Base-by-base conservation (phyloP, 2,329 filamentous ascomycete species). In the Beauveria varroae region DNA sequence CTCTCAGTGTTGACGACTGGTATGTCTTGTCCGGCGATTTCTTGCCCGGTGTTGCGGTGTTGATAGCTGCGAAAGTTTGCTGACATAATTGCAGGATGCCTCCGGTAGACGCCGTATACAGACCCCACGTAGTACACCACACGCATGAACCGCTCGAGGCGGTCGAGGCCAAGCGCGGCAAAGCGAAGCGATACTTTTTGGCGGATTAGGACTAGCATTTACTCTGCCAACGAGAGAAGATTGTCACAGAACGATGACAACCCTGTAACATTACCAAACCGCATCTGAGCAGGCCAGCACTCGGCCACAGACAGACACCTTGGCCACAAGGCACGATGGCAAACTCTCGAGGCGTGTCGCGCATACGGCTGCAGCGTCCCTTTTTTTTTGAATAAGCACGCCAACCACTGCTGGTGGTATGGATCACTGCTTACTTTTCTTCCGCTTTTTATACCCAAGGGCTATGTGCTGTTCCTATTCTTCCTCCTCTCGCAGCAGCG, bases 71-170 rank as follows among this genome's bases (percentile, higher is more conserved):
- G 12, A 14, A 37, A 37, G 22, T 16, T 12, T 51, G 59, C 64
- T 70, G 64, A 70, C 50, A 2, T 41, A 41, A 14, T 52, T 24
- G 12, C 10, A 84, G 84, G 87, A 91, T 93, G 84, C 89, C 89
- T 2, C 91, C 91, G 1, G 90, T 96, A 3, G 91, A 96, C 73
- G 91, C 91, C 5, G 88, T 96, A 18, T 96, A 96, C 72, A 81
- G 91, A 54, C 93, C 93, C 6, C 93, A 97, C 72, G 91, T 96
- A 18, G 93, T 97, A 3, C 93, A 98, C 74, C 93, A 97, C 71
- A 93, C 90, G 18, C 82, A 83, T 52, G 79, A 89, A 53, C 86
- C 87, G 10, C 81, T 84, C 5, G 87, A 90, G 67, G 80, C 88
- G 67, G 80, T 88, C 68, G 89, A 89, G 69, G 86, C 68, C 89